phyloP scores from a whole-genome alignment of 441 rosid genomes.

The Euphorbia celastroides region DNA sequence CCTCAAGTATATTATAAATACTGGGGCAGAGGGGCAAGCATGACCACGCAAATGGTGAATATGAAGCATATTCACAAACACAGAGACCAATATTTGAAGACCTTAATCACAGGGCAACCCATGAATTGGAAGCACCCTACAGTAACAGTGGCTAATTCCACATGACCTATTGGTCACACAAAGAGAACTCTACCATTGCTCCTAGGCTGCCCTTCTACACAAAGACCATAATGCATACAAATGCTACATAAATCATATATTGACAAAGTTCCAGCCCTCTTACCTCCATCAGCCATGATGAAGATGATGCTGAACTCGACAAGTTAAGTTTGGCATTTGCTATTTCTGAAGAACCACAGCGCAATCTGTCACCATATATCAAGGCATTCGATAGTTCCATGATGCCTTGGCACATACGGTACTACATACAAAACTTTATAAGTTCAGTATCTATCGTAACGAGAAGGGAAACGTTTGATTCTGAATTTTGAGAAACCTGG shows the following conservation, averaged over 20 bases:
- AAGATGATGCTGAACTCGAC: constrained; percentile 36
- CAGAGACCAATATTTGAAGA: background rate
- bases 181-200: too few relatives aligned
- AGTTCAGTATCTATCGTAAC: constrained; percentile 17
- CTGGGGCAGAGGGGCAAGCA: background rate
- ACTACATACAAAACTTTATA: constrained; percentile 44
- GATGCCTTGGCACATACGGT: constrained; percentile 91
- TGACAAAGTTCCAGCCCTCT: constrained; percentile 3
- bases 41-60: background rate
- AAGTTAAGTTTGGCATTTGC: constrained; percentile 64
- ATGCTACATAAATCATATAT: background rate
- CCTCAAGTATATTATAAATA: background rate
- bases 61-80: background rate
- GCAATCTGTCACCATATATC: constrained; percentile 85
- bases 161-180: too few relatives aligned
- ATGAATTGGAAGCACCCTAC: too few relatives aligned
- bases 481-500: constrained; percentile 54
- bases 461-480: constrained; percentile 13
- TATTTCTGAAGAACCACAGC: constrained; percentile 83
- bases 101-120: too few relatives aligned
- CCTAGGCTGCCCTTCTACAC: too few relatives aligned
- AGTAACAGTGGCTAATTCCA: too few relatives aligned
- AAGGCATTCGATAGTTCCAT: constrained; percentile 93
- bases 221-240: constrained; percentile 2
- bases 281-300: constrained; percentile 77